Evolutionary conservation across 371 early-diverging fungal species (phyloP).

Genomic region (Fennellomyces sp.): DNA sequence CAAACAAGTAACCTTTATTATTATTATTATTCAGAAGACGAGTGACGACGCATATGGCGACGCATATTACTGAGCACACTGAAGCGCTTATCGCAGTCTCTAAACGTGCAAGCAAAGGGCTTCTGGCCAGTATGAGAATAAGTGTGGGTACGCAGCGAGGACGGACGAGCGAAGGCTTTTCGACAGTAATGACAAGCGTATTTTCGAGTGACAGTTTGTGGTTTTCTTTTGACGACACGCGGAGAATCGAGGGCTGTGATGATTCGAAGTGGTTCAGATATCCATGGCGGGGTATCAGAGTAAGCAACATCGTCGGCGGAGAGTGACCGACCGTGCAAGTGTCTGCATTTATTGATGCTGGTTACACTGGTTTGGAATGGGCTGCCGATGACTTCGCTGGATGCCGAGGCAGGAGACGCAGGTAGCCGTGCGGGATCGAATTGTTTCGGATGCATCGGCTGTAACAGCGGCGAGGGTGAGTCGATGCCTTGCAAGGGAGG

Average conservation of each 20-base stretch:
- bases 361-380: neutral
- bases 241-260: neutral
- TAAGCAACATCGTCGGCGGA: neutral
- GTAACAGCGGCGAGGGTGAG: neutral
- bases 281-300: neutral
- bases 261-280: neutral
- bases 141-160: constrained; percentile 62
- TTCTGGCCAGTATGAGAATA: constrained; percentile 75
- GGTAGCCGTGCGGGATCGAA: neutral
- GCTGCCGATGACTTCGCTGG: neutral
- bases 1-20: neutral
- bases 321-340: neutral
- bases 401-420: neutral
- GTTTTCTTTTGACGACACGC: too few relatives aligned
- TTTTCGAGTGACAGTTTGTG: too few relatives aligned
- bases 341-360: neutral
- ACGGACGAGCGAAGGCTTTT: constrained; percentile 23
- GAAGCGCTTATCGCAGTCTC: constrained; percentile 67
- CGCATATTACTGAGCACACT: constrained; percentile 75
- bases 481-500: neutral
- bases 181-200: constrained; percentile 21
- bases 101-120: constrained; percentile 62
- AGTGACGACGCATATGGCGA: constrained; percentile 58
- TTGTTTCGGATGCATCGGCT: neutral
- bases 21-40: neutral